Percentiles rank a stretch among this genome's conserved stretches.
phyloP scores from a whole-genome alignment of 2,329 filamentous ascomycete genomes.

The Chrysoporthe puriensis region DNA sequence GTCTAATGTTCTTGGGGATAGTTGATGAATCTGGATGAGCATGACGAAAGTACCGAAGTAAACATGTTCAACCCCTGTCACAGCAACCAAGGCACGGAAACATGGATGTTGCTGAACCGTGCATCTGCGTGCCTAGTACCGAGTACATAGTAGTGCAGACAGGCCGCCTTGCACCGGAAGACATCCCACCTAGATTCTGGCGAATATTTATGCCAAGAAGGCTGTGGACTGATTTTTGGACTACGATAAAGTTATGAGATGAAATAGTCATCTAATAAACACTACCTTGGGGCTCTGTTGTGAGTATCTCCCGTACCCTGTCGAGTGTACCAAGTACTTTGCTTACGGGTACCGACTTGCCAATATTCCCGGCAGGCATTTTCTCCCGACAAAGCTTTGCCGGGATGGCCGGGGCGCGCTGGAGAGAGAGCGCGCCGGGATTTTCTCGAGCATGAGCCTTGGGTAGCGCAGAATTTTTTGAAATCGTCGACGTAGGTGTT shows the following conservation, averaged over 20 bases:
- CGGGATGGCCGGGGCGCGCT: constrained; percentile 21
- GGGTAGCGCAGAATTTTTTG: constrained; percentile 30
- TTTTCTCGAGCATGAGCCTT: constrained; percentile 9
- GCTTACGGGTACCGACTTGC: not conserved
- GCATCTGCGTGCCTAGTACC: not conserved
- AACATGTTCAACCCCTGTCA: constrained; percentile 6
- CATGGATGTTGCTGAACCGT: not conserved
- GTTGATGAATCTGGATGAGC: not conserved
- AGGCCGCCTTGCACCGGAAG: not conserved
- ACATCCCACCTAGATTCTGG: not conserved
- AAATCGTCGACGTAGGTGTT: constrained; percentile 28
- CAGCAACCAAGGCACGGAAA: constrained; percentile 2
- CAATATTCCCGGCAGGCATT: constrained; percentile 5
- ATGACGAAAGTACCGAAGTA: not conserved
- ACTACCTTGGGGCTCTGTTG: not conserved
- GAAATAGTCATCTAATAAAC: not conserved
- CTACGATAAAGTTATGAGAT: not conserved
- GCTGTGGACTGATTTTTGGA: no score
- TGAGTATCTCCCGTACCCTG: not conserved
- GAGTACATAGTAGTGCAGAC: not conserved
- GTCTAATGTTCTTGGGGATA: not conserved
- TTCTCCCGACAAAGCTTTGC: constrained; percentile 8
- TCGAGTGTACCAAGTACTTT: not conserved
- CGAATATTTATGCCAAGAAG: not conserved
- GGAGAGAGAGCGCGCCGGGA: constrained; percentile 10